Evolutionary conservation across 768 basidiomycete genomes (phyloP).

Genomic region (Boletus edulis): DNA sequence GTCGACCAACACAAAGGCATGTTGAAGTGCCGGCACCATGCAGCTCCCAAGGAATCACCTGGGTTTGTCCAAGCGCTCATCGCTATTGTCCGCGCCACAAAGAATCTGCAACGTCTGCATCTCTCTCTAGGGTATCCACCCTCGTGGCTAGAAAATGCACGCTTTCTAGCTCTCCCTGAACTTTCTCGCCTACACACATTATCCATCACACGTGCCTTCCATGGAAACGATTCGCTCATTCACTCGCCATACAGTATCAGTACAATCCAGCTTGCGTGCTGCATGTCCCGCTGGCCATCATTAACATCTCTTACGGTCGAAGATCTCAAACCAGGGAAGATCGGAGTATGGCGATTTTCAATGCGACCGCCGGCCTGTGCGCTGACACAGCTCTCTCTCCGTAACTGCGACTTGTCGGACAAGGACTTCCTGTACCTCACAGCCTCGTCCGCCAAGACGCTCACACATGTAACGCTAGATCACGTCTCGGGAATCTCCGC

Average conservation of each 20-base stretch:
- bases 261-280: neutral
- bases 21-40: neutral
- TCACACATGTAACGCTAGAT: neutral
- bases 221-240: too few relatives aligned
- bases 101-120: neutral
- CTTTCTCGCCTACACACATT: neutral
- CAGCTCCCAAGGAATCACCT: neutral
- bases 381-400: neutral
- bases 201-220: neutral
- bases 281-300: neutral
- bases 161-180: neutral
- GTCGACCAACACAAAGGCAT: neutral
- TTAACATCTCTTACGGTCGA: neutral
- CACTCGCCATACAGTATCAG: neutral
- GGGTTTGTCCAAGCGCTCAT: neutral
- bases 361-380: conserved; percentile 1
- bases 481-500: neutral
- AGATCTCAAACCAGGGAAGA: neutral
- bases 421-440: neutral
- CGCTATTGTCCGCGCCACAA: neutral
- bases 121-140: neutral
- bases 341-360: neutral
- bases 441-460: neutral
- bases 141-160: neutral
- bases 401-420: neutral